Evolutionary conservation across 2,329 filamentous ascomycete species (phyloP).

Genomic region (Herpotrichia juniperi): DNA sequence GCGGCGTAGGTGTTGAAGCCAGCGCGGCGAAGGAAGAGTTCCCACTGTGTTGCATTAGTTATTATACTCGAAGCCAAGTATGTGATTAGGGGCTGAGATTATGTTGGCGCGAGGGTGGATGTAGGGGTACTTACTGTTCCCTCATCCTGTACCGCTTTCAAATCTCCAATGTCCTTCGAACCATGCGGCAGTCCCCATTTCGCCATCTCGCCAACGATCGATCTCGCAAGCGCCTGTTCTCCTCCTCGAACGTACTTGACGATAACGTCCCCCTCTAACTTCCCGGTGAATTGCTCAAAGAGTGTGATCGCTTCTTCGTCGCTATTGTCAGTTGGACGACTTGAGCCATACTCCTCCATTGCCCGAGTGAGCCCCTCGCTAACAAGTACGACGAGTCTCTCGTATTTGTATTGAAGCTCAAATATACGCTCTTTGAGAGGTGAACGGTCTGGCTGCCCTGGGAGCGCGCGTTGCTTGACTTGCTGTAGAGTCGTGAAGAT

Average conservation of each 20-base stretch:
- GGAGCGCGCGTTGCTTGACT: constrained; percentile 73
- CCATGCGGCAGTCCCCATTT: constrained; percentile 40
- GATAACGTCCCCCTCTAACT: constrained; percentile 46
- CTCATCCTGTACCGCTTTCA: constrained; percentile 60
- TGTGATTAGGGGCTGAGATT: too few relatives aligned
- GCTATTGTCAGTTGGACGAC: constrained; percentile 33
- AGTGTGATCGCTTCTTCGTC: constrained; percentile 56
- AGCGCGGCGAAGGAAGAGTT: constrained; percentile 67
- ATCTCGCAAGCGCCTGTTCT: constrained; percentile 45
- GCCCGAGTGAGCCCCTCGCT: constrained; percentile 50
- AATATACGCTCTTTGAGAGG: constrained; percentile 61
- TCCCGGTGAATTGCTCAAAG: constrained; percentile 57
- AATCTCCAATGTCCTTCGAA: constrained; percentile 33
- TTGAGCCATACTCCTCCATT: constrained; percentile 25
- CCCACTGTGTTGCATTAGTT: constrained; percentile 55
- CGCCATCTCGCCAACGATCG: constrained; percentile 38
- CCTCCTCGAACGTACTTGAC: constrained; percentile 50
- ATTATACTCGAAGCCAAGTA: background rate
- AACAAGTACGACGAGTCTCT: constrained; percentile 71
- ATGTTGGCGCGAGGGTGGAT: background rate
- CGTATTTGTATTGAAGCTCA: constrained; percentile 65
- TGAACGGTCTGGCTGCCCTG: constrained; percentile 56
- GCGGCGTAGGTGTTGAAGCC: constrained; percentile 77
- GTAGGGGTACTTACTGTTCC: constrained; percentile 48
- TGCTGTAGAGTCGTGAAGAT: constrained; percentile 74